phyloP scores from a whole-genome alignment of 2,329 filamentous ascomycete genomes.

The Diaporthe aspalathi region DNA sequence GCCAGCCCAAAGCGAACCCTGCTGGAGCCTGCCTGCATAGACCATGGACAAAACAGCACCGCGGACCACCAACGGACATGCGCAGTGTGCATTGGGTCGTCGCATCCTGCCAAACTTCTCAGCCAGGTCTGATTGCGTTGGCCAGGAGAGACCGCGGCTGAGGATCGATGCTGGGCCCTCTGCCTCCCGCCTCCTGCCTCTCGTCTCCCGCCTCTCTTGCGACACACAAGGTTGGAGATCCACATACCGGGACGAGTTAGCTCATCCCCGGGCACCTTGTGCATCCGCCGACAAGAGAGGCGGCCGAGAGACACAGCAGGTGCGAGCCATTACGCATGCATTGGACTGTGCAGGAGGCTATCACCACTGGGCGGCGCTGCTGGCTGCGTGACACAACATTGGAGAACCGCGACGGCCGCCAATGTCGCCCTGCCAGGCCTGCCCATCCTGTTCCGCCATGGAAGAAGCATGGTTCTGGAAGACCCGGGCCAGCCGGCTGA shows the following conservation, averaged over 20 bases:
- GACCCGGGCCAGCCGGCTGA: constrained; percentile 19
- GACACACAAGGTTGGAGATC: neutral
- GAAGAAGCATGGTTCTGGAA: constrained; percentile 17
- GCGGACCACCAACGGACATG: neutral
- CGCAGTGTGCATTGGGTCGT: neutral
- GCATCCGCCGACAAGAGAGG: neutral
- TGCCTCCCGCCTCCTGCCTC: neutral
- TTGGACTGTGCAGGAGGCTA: constrained; percentile 8
- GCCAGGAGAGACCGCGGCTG: constrained; percentile 12
- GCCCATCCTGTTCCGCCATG: constrained; percentile 1
- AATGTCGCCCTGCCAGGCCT: neutral
- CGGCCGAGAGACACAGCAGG: neutral
- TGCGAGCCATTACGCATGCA: neutral
- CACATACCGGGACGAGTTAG: neutral
- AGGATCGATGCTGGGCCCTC: constrained; percentile 1
- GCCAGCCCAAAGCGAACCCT: constrained; percentile 3
- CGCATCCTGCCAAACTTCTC: constrained; percentile 33
- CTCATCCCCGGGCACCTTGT: neutral
- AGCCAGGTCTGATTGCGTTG: constrained; percentile 14
- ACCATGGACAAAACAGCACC: neutral
- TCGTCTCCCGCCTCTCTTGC: neutral
- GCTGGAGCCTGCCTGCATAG: constrained; percentile 1
- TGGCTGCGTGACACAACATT: constrained; percentile 16
- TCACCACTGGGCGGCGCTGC: constrained; percentile 4
- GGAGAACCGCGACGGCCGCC: constrained; percentile 14